Evolutionary conservation across 2,329 filamentous ascomycete genomes (phyloP).

Genomic region (Claviceps purpurea): DNA sequence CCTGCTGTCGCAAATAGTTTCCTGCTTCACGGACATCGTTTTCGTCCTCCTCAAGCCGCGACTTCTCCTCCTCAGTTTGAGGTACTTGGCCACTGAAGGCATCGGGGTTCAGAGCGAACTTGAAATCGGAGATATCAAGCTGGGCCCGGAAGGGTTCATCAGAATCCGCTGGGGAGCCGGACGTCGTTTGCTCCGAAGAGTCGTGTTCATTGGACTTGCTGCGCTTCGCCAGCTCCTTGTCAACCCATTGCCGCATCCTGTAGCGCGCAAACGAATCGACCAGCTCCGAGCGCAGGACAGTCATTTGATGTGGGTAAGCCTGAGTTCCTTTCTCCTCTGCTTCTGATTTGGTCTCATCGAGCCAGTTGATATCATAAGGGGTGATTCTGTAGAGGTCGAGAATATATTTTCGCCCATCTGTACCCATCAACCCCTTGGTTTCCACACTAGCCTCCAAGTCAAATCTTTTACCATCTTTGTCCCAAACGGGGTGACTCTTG

Average conservation of each 20-base stretch:
- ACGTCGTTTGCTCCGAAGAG: constrained; percentile 21
- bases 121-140: constrained; percentile 78
- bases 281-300: constrained; percentile 78
- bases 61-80: constrained; percentile 82
- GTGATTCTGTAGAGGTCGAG: constrained; percentile 91
- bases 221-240: constrained; percentile 58
- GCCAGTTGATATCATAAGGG: constrained; percentile 79
- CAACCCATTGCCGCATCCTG: constrained; percentile 83
- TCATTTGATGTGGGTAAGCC: constrained; percentile 90
- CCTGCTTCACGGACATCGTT: constrained; percentile 76
- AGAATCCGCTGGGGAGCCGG: constrained; percentile 24
- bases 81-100: constrained; percentile 87
- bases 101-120: constrained; percentile 84
- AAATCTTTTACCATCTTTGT: constrained; percentile 83
- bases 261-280: constrained; percentile 73
- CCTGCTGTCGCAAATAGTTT: constrained; percentile 58
- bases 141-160: constrained; percentile 34
- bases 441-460: constrained; percentile 93
- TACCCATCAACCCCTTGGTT: constrained; percentile 94
- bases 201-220: constrained; percentile 22
- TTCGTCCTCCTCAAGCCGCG: constrained; percentile 71
- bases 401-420: constrained; percentile 94
- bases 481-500: constrained; percentile 94
- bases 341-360: constrained; percentile 56
- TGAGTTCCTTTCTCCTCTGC: constrained; percentile 27